A percentile compares a stretch with the other conserved stretches of the same genome.
Evolutionary conservation across 2,329 filamentous ascomycete species (phyloP).

Genomic region (Allantophomopsis lycopodina): DNA sequence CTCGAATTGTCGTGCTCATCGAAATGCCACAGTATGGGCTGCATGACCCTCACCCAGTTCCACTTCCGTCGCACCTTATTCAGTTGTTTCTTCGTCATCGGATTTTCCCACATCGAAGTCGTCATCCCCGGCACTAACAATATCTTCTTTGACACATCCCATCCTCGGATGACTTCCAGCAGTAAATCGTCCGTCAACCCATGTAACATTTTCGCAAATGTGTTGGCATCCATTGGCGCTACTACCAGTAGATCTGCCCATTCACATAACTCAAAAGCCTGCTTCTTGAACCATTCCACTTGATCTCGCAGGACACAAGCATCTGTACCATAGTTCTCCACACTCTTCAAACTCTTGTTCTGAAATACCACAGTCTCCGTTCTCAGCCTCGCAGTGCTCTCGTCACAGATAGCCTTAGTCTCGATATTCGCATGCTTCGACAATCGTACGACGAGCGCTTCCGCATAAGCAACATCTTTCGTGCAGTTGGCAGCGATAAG

Average conservation of each 20-base stretch:
- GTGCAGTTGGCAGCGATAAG: constrained; percentile 53
- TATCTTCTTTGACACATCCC: constrained; percentile 78
- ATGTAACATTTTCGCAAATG: constrained; percentile 75
- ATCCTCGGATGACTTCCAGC: constrained; percentile 69
- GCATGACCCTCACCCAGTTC: constrained; percentile 74
- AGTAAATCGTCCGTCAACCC: constrained; percentile 72
- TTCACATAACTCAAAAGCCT: constrained; percentile 55
- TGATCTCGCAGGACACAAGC: constrained; percentile 5
- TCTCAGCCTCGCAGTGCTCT: constrained; percentile 46
- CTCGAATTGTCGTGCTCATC: constrained; percentile 27
- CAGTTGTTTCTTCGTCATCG: constrained; percentile 76
- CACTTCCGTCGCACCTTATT: constrained; percentile 72
- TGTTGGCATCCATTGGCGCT: constrained; percentile 73
- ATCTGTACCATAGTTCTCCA: constrained; percentile 5
- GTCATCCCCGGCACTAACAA: constrained; percentile 84
- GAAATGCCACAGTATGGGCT: constrained; percentile 74
- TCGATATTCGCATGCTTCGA: constrained; percentile 51
- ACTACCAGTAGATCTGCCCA: constrained; percentile 84
- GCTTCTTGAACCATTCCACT: constrained; percentile 35
- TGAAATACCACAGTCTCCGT: constrained; percentile 48
- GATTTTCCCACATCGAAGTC: constrained; percentile 77
- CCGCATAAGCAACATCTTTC: constrained; percentile 50
- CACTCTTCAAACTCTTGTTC: constrained; percentile 27
- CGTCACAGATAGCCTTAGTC: constrained; percentile 48
- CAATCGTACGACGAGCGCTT: constrained; percentile 51